Evolutionary conservation across 106 monocot genomes (phyloP).

Genomic region (Xerophyta viscosa): DNA sequence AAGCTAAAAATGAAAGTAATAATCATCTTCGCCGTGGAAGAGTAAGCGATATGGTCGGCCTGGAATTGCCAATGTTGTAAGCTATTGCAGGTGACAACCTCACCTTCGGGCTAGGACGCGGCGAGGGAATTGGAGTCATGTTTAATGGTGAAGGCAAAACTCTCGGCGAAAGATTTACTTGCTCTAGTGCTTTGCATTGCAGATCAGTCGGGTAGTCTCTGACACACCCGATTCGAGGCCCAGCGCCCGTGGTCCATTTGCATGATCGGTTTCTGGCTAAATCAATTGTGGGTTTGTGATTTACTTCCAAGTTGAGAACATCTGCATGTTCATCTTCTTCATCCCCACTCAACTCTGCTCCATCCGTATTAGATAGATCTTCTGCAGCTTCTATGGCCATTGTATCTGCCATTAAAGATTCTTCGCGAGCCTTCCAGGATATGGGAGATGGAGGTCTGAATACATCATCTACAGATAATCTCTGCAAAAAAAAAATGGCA

Average conservation of each 20-base stretch:
- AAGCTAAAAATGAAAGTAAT: no score
- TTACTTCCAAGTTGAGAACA: not conserved
- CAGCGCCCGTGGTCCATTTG: conserved; percentile 69
- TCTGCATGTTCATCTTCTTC: conserved; percentile 5
- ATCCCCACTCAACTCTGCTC: conserved; percentile 8
- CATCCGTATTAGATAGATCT: not conserved
- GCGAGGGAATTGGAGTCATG: conserved; percentile 71
- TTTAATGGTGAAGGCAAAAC: conserved; percentile 2
- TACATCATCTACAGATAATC: conserved; percentile 2
- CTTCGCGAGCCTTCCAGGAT: conserved; percentile 1
- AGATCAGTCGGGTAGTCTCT: conserved; percentile 72
- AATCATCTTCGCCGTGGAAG: no score
- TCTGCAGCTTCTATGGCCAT: not conserved
- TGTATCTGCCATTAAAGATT: not conserved
- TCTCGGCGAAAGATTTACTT: conserved; percentile 80
- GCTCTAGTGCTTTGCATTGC: conserved; percentile 74
- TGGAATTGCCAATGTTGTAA: conserved; percentile 32
- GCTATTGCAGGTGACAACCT: conserved; percentile 64
- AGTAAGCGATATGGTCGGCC: conserved; percentile 30
- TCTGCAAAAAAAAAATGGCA: not conserved
- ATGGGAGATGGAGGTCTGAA: conserved; percentile 13
- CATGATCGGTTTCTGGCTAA: conserved; percentile 14
- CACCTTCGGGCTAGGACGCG: conserved; percentile 65
- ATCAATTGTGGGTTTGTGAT: not conserved
- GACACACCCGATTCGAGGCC: conserved; percentile 75